phyloP scores from a whole-genome alignment of 306 rosid genomes.

The Vicia sativa region DNA sequence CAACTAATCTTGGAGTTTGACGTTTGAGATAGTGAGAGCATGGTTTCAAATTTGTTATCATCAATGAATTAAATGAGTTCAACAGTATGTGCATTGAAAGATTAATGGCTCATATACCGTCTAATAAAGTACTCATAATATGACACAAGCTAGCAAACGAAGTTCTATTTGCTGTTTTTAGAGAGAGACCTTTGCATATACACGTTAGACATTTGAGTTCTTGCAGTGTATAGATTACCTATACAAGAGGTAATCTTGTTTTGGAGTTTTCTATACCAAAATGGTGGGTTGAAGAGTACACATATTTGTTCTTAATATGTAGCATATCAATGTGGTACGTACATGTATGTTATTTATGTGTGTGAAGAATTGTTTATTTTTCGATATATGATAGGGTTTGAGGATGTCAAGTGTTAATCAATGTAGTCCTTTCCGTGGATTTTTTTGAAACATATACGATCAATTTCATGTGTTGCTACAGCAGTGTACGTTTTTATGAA shows the following conservation, averaged over 20 bases:
- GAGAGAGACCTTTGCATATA: conserved; percentile 32
- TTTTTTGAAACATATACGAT: background rate
- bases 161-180: conserved; percentile 32
- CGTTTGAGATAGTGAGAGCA: conserved; percentile 6
- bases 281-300: background rate
- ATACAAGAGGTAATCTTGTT: conserved; percentile 34
- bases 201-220: conserved; percentile 7
- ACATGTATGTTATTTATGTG: background rate
- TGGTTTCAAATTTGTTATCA: conserved; percentile 25
- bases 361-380: background rate
- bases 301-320: conserved; percentile 10
- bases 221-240: conserved; percentile 46
- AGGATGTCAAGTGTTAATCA: conserved; percentile 24
- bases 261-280: conserved; percentile 41
- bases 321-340: background rate
- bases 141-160: conserved; percentile 24
- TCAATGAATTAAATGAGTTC: conserved; percentile 31
- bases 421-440: background rate
- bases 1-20: conserved; percentile 11
- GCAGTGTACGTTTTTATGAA: background rate
- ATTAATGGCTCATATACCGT: conserved; percentile 45
- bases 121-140: conserved; percentile 36
- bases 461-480: background rate
- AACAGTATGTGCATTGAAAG: conserved; percentile 19
- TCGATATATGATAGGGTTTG: conserved; percentile 1